Evolutionary conservation across 2,329 filamentous ascomycete species (phyloP).

Genomic region (Reticulascus tulasneorum): DNA sequence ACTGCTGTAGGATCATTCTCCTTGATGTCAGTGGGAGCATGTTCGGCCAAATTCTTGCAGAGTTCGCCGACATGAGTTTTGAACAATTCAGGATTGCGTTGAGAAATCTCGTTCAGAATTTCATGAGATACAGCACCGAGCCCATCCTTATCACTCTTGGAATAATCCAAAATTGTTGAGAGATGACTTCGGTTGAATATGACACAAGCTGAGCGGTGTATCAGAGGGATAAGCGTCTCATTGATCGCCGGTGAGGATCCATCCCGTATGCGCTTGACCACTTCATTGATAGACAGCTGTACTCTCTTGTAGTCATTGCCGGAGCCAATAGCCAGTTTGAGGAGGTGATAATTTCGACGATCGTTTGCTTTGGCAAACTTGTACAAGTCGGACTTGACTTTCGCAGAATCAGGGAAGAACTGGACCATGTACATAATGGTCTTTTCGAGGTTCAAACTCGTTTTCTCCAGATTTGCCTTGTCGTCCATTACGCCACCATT

Average conservation of each 20-base stretch:
- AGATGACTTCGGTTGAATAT: slow-evolving; percentile 95
- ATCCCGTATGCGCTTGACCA: slow-evolving; percentile 74
- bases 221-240: slow-evolving; percentile 74
- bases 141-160: slow-evolving; percentile 75
- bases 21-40: slow-evolving; percentile 67
- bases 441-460: slow-evolving; percentile 67
- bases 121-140: slow-evolving; percentile 79
- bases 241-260: slow-evolving; percentile 62
- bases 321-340: slow-evolving; percentile 78
- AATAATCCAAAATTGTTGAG: slow-evolving; percentile 81
- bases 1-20: slow-evolving; percentile 71
- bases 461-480: slow-evolving; percentile 64
- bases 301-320: slow-evolving; percentile 92
- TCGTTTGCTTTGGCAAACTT: slow-evolving; percentile 92
- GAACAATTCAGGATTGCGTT: slow-evolving; percentile 83
- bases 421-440: slow-evolving; percentile 70
- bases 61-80: slow-evolving; percentile 89
- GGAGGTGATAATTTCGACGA: slow-evolving; percentile 81
- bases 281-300: slow-evolving; percentile 82
- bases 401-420: slow-evolving; percentile 70
- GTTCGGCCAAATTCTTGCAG: slow-evolving; percentile 78
- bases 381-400: slow-evolving; percentile 72
- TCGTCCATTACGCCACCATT: slow-evolving; percentile 80
- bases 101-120: slow-evolving; percentile 86
- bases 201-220: slow-evolving; percentile 79